A percentile compares a stretch with the other conserved stretches of the same genome.
Evolutionary conservation across 2,329 filamentous ascomycete species (phyloP).

Genomic region (Fusarium scirpi): DNA sequence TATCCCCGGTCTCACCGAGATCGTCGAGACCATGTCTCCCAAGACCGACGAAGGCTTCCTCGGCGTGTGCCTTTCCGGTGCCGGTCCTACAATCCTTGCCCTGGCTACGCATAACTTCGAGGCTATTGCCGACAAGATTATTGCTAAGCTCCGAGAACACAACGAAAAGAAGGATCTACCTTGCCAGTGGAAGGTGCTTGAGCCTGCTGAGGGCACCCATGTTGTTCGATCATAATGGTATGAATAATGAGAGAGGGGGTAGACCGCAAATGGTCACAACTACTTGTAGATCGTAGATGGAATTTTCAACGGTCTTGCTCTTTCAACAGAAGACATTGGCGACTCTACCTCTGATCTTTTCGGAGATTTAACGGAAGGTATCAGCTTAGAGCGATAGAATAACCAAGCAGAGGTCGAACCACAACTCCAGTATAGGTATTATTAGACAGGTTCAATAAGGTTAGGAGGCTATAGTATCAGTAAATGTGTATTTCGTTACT

Average conservation of each 20-base stretch:
- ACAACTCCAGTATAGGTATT: not conserved
- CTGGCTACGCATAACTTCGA: constrained; percentile 92
- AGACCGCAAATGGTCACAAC: not conserved
- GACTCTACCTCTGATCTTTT: not conserved
- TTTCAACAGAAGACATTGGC: not conserved
- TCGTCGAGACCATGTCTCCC: constrained; percentile 91
- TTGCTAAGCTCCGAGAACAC: constrained; percentile 75
- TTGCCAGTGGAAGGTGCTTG: constrained; percentile 88
- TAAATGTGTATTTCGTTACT: not conserved
- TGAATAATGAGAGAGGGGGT: not conserved
- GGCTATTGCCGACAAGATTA: constrained; percentile 83
- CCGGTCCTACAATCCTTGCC: constrained; percentile 93
- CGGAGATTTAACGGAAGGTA: not conserved
- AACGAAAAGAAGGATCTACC: constrained; percentile 72
- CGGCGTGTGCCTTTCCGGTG: constrained; percentile 94
- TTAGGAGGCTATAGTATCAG: not conserved
- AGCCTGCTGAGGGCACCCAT: constrained; percentile 81
- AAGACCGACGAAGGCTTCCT: constrained; percentile 87
- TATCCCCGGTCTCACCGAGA: constrained; percentile 91
- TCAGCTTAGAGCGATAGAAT: not conserved
- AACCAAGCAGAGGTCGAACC: not conserved
- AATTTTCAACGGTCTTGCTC: not conserved
- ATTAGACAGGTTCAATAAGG: not conserved
- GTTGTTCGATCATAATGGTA: constrained; percentile 53
- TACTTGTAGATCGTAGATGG: constrained; percentile 8